Conservation (phyloP, 768 basidiomycete genomes). For the Paxillus involutus region DNA sequence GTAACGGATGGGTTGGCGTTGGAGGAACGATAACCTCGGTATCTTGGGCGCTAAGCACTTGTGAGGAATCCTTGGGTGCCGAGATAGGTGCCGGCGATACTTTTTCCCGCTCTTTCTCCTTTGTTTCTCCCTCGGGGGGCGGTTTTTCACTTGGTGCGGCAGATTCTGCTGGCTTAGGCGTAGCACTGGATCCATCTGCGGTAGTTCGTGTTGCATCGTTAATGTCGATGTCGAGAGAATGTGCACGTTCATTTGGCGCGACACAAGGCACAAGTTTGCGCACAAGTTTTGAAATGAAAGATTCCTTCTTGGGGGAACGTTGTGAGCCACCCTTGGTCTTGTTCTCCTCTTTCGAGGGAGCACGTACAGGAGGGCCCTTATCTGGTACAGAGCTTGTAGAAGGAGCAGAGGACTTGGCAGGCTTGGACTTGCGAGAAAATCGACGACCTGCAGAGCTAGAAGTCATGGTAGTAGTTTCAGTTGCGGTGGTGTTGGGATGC, state of each 20-base stretch:
- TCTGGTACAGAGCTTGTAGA: conserved; percentile 19
- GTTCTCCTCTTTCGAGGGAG: conserved; percentile 33
- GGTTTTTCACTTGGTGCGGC: conserved; percentile 31
- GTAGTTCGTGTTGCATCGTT: conserved; percentile 17
- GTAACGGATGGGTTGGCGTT: conserved; percentile 42
- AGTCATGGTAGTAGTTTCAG: conserved; percentile 22
- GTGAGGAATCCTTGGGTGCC: conserved; percentile 19
- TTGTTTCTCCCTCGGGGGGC: conserved; percentile 18
- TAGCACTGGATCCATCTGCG: conserved; percentile 18
- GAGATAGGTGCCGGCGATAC: conserved; percentile 22
- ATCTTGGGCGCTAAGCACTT: conserved; percentile 26
- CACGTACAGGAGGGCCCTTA: conserved; percentile 33
- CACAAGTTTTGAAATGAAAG: conserved; percentile 60
- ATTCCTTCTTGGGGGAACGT: conserved; percentile 41
- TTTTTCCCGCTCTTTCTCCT: conserved; percentile 39
- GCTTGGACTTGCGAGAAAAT: conserved; percentile 29
- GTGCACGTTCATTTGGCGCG: conserved; percentile 47
- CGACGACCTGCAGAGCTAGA: conserved; percentile 23
- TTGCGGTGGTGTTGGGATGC: conserved; percentile 35
- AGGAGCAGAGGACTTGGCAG: conserved; percentile 13
- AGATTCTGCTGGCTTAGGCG: conserved; percentile 18
- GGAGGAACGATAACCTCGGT: conserved; percentile 45
- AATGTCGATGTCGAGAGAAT: conserved; percentile 43
- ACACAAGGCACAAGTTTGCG: conserved; percentile 67
- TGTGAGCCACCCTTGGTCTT: conserved; percentile 35